Evolutionary conservation across 805 yeast genomes (phyloP), one percentile per base, ranked within the genome.

Genomic region (Candida patagonica): DNA sequence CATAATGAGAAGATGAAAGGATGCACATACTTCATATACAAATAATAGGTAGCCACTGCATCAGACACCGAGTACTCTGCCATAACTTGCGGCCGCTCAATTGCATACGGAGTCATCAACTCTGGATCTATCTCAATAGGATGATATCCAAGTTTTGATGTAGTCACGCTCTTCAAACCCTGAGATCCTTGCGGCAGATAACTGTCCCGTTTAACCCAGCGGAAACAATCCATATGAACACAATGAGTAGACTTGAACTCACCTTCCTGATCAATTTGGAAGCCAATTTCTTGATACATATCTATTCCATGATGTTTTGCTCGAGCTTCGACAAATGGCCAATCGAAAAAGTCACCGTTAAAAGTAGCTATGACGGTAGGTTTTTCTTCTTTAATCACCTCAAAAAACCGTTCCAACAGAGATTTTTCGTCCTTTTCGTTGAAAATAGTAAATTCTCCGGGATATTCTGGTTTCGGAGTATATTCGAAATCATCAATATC

Each of bases 61-160:
- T 92, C 99, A 42, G 98, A 94, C 21, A 92, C 99, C 1, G 98
- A 94, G 60, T 92, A 92, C 57, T 94, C 98, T 0, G 98, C 86
- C 38, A 92, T 62, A 3, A 80, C 64, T 54, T 92, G 97, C 1
- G 99, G 98, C 51, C 81, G 76, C 53, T 88, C 95, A 49, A 80
- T 76, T 3, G 99, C 99, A 59, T 89, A 92, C 0, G 96, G 96
- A 0, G 96, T 87, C 99, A 92, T 92, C 37, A 88, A 66, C 61
- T 92, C 99, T 0, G 99, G 99, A 52, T 92, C 98, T 43, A 92
- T 67, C 61, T 92, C 98, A 12, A 88, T 79, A 4, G 99, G 99
- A 55, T 89, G 87, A 55, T 92, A 92, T 5, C 98, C 98, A 41
- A 92, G 66, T 59, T 92, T 92, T 0, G 87, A 88, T 12, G 94